Percentiles rank a stretch among this genome's conserved stretches.
These are phyloP conservation scores for Kwoniella sp. DNA, from an alignment of 768 basidiomycete genomes.

Conservation along the genomic window DNA sequence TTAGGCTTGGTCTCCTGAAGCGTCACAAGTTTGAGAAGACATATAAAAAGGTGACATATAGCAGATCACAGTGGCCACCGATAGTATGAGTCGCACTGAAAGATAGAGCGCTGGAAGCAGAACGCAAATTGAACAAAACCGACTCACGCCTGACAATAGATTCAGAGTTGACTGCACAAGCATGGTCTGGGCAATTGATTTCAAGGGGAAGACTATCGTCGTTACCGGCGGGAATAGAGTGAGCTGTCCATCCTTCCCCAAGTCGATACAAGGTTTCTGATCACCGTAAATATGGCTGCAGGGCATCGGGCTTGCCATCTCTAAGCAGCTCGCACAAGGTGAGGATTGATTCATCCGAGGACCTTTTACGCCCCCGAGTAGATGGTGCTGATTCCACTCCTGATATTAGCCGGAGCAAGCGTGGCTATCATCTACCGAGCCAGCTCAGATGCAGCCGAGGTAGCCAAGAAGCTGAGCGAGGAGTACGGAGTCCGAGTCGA, in stretches of 20 bases:
- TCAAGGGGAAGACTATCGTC: constrained; percentile 44
- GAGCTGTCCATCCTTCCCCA: constrained; percentile 3
- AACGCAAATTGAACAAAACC: too few relatives aligned
- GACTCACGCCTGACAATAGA: too few relatives aligned
- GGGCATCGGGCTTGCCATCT: constrained; percentile 44
- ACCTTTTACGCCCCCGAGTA: not conserved
- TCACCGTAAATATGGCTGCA: constrained; percentile 3
- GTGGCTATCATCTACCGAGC: constrained; percentile 49
- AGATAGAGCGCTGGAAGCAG: too few relatives aligned
- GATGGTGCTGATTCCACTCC: not conserved
- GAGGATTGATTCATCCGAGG: not conserved
- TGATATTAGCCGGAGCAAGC: constrained; percentile 39
- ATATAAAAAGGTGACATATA: too few relatives aligned
- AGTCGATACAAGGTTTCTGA: not conserved
- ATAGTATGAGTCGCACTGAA: too few relatives aligned
- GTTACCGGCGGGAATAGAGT: constrained; percentile 47
- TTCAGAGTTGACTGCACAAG: too few relatives aligned
- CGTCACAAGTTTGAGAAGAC: too few relatives aligned
- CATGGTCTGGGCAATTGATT: constrained; percentile 49
- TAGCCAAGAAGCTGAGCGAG: constrained; percentile 45
- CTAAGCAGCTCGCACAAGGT: constrained; percentile 41
- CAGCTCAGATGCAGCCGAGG: constrained; percentile 41
- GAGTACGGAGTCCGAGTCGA: constrained; percentile 47
- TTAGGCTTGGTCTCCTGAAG: too few relatives aligned
- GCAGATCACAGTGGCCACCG: too few relatives aligned